phyloP scores from a whole-genome alignment of 805 yeast species.

The Hanseniaspora jakobsenii region DNA sequence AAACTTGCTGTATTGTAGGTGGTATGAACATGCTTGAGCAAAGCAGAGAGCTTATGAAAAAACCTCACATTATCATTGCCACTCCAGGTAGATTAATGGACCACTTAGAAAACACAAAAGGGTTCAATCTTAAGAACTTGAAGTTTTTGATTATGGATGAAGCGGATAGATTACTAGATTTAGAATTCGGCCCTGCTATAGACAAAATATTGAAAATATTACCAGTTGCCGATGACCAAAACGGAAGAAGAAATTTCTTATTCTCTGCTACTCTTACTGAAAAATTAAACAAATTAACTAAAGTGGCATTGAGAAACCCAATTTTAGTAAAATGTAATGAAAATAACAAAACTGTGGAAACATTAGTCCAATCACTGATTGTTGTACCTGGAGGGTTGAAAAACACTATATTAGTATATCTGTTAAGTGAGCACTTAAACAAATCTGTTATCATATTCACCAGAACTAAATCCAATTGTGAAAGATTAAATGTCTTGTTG shows the following conservation, averaged over 20 bases:
- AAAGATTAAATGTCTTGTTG: slow-evolving; percentile 71
- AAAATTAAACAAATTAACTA: slow-evolving; percentile 84
- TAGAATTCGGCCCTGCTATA: slow-evolving; percentile 92
- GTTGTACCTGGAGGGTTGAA: slow-evolving; percentile 87
- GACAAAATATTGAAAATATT: slow-evolving; percentile 74
- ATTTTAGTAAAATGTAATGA: slow-evolving; percentile 67
- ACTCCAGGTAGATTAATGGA: slow-evolving; percentile 93
- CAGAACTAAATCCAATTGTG: slow-evolving; percentile 90
- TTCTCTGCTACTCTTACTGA: slow-evolving; percentile 97
- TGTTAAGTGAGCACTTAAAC: slow-evolving; percentile 72
- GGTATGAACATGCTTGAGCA: slow-evolving; percentile 99
- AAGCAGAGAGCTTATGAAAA: slow-evolving; percentile 82
- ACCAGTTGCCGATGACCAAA: slow-evolving; percentile 46
- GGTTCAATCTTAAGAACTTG: slow-evolving; percentile 66
- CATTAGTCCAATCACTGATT: slow-evolving; percentile 78
- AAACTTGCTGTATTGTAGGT: slow-evolving; percentile 82
- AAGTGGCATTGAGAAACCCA: slow-evolving; percentile 82
- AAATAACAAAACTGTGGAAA: slow-evolving; percentile 81
- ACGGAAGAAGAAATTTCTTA: slow-evolving; percentile 57
- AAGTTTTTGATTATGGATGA: slow-evolving; percentile 88
- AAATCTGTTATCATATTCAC: slow-evolving; percentile 83
- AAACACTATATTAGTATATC: slow-evolving; percentile 71
- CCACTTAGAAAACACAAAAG: slow-evolving; percentile 85
- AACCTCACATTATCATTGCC: slow-evolving; percentile 89
- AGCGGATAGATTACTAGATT: slow-evolving; percentile 87